Conservation (phyloP, 1,284 basidiomycete species). For the Apiotrichum domesticum region DNA sequence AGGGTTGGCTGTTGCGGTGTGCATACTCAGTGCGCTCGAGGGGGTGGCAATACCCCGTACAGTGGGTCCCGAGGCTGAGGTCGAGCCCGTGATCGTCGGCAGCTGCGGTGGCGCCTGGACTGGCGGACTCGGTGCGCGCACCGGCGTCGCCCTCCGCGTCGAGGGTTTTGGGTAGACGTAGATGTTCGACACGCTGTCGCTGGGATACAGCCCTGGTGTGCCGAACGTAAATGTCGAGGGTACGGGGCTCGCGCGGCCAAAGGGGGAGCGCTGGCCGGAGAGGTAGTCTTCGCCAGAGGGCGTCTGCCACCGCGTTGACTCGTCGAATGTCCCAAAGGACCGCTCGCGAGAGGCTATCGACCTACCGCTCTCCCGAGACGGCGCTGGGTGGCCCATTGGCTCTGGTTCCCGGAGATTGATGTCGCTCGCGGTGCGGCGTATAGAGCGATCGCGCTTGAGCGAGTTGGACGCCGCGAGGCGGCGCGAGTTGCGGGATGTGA, state of each 20-base stretch:
- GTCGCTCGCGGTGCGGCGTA: slow-evolving; percentile 43
- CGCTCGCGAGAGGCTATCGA: slow-evolving; percentile 33
- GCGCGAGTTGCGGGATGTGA: slow-evolving; percentile 35
- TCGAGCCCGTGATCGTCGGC: slow-evolving; percentile 1
- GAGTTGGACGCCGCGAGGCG: slow-evolving; percentile 32
- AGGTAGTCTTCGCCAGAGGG: neutral
- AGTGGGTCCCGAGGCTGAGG: neutral
- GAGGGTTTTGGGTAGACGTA: neutral
- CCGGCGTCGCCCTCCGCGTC: neutral
- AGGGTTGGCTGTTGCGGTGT: neutral
- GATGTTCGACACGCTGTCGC: slow-evolving; percentile 3
- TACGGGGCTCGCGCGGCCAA: neutral
- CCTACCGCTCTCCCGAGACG: slow-evolving; percentile 9
- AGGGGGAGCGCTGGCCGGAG: neutral
- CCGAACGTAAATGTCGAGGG: neutral
- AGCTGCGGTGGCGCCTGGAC: neutral
- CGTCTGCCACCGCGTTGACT: neutral
- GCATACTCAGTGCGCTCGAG: neutral
- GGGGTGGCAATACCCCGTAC: neutral
- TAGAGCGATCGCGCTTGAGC: slow-evolving; percentile 23
- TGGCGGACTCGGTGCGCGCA: neutral
- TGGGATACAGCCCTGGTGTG: neutral
- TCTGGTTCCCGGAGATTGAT: slow-evolving; percentile 27
- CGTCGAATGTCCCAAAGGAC: slow-evolving; percentile 23
- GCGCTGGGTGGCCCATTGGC: slow-evolving; percentile 16